Percentiles rank a stretch among this genome's conserved stretches.
These are phyloP conservation scores for Trichophyton simii DNA, from an alignment of 2,329 filamentous ascomycete genomes.

Conservation along the genomic window DNA sequence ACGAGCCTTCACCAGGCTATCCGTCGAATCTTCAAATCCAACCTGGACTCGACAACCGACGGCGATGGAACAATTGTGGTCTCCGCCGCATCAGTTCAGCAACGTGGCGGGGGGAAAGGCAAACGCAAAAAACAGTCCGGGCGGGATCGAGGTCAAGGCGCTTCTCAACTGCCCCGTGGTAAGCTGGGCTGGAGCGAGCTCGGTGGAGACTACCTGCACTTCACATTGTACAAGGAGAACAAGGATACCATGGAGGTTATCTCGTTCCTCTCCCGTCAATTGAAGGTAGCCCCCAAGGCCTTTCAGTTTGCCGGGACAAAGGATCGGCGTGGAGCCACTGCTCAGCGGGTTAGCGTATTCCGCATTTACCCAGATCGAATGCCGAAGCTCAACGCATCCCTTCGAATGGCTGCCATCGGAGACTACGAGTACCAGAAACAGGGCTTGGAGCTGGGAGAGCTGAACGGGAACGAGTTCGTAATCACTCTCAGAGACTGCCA, in stretches of 20 bases:
- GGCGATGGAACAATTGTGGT: slow-evolving; percentile 56
- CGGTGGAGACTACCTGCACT: slow-evolving; percentile 73
- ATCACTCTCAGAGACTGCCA: slow-evolving; percentile 81
- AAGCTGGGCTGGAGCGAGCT: slow-evolving; percentile 52
- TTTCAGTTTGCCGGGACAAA: slow-evolving; percentile 84
- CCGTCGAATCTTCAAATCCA: slow-evolving; percentile 65
- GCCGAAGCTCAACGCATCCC: slow-evolving; percentile 46
- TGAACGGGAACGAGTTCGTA: slow-evolving; percentile 81
- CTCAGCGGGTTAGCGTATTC: slow-evolving; percentile 62
- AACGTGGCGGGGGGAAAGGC: slow-evolving; percentile 11
- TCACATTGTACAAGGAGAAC: slow-evolving; percentile 92
- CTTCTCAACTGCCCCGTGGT: slow-evolving; percentile 21
- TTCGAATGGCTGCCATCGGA: slow-evolving; percentile 55
- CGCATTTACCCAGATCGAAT: slow-evolving; percentile 51
- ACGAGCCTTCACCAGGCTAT: slow-evolving; percentile 54
- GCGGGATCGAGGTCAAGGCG: slow-evolving; percentile 16
- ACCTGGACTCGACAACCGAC: slow-evolving; percentile 64
- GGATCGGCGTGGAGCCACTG: slow-evolving; percentile 74
- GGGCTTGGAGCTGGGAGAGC: slow-evolving; percentile 67
- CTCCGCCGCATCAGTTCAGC: slow-evolving; percentile 28
- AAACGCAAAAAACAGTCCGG: slow-evolving; percentile 17
- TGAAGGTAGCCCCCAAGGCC: slow-evolving; percentile 55
- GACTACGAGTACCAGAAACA: slow-evolving; percentile 66
- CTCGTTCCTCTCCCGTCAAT: slow-evolving; percentile 58
- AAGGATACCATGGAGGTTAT: slow-evolving; percentile 91